Conservation (phyloP, 2,329 filamentous ascomycete genomes). For the Aspergillus arachidicola region DNA sequence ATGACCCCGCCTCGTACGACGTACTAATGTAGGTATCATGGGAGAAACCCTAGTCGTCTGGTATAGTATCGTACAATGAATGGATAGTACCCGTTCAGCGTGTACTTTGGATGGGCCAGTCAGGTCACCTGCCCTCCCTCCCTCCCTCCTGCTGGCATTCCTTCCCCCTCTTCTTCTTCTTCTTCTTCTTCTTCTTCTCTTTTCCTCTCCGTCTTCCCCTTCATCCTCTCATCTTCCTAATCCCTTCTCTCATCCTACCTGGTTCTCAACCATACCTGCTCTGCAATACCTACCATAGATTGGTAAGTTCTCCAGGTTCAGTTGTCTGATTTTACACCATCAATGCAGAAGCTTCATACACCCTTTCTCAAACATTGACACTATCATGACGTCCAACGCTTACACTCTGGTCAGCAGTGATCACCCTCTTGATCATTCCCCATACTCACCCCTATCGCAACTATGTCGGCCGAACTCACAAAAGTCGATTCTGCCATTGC, state of each 20-base stretch:
- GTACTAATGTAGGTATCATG: constrained; percentile 5
- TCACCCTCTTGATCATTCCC: constrained; percentile 7
- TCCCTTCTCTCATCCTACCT: constrained; percentile 12
- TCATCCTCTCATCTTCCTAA: constrained; percentile 9
- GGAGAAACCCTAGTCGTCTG: not conserved
- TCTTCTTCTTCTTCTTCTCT: constrained; percentile 6
- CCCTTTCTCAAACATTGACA: not conserved
- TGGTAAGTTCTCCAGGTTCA: constrained; percentile 15
- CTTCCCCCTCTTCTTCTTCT: constrained; percentile 13
- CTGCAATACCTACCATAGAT: constrained; percentile 2
- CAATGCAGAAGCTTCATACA: not conserved
- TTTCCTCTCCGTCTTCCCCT: constrained; percentile 8
- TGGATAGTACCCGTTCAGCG: not conserved
- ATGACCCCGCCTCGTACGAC: constrained; percentile 4
- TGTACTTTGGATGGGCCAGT: constrained; percentile 17
- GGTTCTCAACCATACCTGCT: constrained; percentile 5
- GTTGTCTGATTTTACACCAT: not conserved
- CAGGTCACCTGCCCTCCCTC: constrained; percentile 36
- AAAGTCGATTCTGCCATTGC: constrained; percentile 93
- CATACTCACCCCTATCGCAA: constrained; percentile 17
- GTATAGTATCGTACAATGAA: constrained; percentile 5
- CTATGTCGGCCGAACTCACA: constrained; percentile 68
- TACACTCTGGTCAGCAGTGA: not conserved
- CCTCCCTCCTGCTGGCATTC: constrained; percentile 12
- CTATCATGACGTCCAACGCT: not conserved